Percentiles rank a stretch among this genome's conserved stretches.
Conservation (phyloP, 129 eudicot genomes). For the Rutidosis leptorrhynchoides region DNA sequence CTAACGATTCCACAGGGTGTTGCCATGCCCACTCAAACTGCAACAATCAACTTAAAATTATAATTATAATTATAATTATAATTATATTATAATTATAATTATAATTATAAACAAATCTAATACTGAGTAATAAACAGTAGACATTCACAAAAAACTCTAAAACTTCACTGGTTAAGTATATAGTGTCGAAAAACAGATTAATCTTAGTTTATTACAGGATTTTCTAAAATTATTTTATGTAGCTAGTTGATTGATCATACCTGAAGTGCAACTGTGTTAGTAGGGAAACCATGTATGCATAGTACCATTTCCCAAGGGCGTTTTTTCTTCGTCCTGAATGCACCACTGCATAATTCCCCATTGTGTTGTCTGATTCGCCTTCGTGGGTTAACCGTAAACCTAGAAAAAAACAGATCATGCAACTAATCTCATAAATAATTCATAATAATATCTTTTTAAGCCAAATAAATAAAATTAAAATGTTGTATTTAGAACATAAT, state of each 20-base stretch:
- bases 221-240: no score
- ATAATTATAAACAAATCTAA: conserved; percentile 17
- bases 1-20: conserved; percentile 82
- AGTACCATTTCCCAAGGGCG: conserved; percentile 98
- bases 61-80: no score
- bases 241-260: no score
- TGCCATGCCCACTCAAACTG: conserved; percentile 99
- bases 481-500: no score
- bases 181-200: no score
- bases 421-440: no score
- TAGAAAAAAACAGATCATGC: conserved; percentile 20
- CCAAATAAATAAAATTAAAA: no score
- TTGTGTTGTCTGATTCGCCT: conserved; percentile 87
- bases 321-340: conserved; percentile 65
- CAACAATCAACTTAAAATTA: conserved; percentile 30
- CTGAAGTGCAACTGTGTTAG: conserved; percentile 86
- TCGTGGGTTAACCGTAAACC: conserved; percentile 81
- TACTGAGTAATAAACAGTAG: background rate
- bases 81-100: no score
- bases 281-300: conserved; percentile 86
- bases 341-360: conserved; percentile 81
- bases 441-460: no score
- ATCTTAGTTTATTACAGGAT: no score
- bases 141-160: background rate
- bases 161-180: no score